These are phyloP conservation scores for Tulasnella sp. DNA, from an alignment of 768 basidiomycete species.

Conservation along the genomic window DNA sequence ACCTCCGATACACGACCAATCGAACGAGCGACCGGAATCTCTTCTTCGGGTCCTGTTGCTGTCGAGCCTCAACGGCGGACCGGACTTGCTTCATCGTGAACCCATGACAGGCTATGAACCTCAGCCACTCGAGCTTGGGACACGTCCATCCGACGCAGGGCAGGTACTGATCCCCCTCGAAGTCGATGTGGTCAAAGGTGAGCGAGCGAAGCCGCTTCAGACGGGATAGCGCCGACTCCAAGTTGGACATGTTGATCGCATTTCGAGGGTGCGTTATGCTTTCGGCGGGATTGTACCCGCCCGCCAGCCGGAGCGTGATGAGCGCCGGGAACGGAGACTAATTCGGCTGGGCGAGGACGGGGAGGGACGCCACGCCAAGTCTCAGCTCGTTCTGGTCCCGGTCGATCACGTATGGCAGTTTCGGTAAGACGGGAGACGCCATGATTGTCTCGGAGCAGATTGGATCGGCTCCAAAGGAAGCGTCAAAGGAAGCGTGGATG, in stretches of 20 bases:
- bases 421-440: neutral
- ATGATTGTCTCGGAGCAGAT: neutral
- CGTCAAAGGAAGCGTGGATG: neutral
- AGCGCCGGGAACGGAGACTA: neutral
- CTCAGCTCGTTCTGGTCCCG: neutral
- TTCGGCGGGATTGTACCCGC: neutral
- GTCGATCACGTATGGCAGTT: neutral
- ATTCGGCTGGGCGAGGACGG: neutral
- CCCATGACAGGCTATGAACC: too few species aligned
- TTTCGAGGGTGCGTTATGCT: neutral
- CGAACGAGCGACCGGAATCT: neutral
- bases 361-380: neutral
- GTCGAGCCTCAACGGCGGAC: too few species aligned
- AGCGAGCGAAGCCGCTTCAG: neutral
- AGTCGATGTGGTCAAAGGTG: neutral
- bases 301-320: neutral
- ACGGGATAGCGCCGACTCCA: neutral
- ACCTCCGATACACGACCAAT: neutral
- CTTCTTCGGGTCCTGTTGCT: conserved; percentile 15
- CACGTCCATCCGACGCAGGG: too few species aligned
- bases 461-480: neutral
- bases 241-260: neutral
- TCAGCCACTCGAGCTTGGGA: too few species aligned
- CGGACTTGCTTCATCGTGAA: too few species aligned
- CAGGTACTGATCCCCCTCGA: neutral